Evolutionary conservation across 2,329 filamentous ascomycete species (phyloP).

Genomic region (Colletotrichum abscissum): DNA sequence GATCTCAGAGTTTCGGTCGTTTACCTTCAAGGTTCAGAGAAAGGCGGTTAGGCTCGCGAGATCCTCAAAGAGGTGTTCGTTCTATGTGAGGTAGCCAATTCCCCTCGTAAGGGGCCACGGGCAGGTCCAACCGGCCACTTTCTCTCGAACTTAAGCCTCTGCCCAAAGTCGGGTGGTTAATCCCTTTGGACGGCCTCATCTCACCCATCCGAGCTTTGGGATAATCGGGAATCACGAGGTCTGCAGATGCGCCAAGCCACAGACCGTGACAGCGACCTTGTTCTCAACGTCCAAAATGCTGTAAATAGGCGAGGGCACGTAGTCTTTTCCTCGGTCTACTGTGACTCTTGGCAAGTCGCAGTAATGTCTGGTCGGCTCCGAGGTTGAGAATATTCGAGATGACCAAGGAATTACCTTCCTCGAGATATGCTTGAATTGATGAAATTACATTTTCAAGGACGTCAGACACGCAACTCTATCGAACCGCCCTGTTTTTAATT

Average conservation of each 20-base stretch:
- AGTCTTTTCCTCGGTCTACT: not conserved
- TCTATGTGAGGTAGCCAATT: not conserved
- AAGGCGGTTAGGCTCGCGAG: not conserved
- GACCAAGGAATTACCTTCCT: conserved; percentile 9
- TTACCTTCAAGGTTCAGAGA: not conserved
- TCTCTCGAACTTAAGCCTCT: not conserved
- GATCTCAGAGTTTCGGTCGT: not conserved
- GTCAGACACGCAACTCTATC: conserved; percentile 11
- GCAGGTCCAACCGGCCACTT: not conserved
- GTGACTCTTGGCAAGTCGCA: conserved; percentile 25
- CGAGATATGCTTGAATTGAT: conserved; percentile 29
- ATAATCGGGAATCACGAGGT: not conserved
- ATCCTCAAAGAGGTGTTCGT: not conserved
- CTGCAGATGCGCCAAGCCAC: not conserved
- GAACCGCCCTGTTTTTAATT: not conserved
- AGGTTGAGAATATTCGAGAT: not conserved
- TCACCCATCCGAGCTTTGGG: not conserved
- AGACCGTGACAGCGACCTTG: not conserved
- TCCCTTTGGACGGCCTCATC: not conserved
- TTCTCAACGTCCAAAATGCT: not conserved
- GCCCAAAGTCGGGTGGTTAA: not conserved
- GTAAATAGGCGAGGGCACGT: not conserved
- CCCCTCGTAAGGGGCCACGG: not conserved
- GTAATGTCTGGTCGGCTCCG: not conserved
- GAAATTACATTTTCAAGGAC: not conserved